A percentile compares a stretch with the other conserved stretches of the same genome.
Evolutionary conservation across 1,284 basidiomycete species (phyloP).

Genomic region (Ustilago hordei): DNA sequence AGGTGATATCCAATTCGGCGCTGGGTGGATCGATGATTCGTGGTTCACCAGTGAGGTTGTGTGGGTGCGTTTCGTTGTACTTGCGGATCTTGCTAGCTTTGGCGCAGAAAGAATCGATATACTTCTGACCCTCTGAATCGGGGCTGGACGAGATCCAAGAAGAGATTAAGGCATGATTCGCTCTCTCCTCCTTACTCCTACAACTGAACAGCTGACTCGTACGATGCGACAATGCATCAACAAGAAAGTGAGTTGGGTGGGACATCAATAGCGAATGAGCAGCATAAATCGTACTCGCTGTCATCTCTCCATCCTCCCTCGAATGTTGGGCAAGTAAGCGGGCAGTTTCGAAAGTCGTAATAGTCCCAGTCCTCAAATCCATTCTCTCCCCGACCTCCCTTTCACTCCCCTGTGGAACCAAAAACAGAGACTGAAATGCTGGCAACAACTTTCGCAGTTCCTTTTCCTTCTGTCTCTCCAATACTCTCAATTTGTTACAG

Average conservation of each 20-base stretch:
- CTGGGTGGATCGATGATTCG: slow-evolving; percentile 63
- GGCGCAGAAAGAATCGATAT: slow-evolving; percentile 68
- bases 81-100: slow-evolving; percentile 48
- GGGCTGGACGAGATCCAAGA: slow-evolving; percentile 72
- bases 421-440: slow-evolving; percentile 43
- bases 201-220: slow-evolving; percentile 77
- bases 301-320: slow-evolving; percentile 13
- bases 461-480: slow-evolving; percentile 42
- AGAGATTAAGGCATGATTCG: slow-evolving; percentile 74
- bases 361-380: slow-evolving; percentile 38
- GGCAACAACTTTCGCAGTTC: slow-evolving; percentile 45
- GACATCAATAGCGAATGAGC: slow-evolving; percentile 82
- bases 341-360: slow-evolving; percentile 46
- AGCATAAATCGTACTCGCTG: slow-evolving; percentile 73
- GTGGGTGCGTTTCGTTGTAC: slow-evolving; percentile 69
- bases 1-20: slow-evolving; percentile 64
- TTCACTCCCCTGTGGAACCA: slow-evolving; percentile 19
- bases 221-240: slow-evolving; percentile 75
- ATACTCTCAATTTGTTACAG: slow-evolving; percentile 39
- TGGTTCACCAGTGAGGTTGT: slow-evolving; percentile 76
- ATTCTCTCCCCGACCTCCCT: slow-evolving; percentile 17
- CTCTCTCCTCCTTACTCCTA: slow-evolving; percentile 77
- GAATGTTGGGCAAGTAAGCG: slow-evolving; percentile 17
- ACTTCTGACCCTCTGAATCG: slow-evolving; percentile 24
- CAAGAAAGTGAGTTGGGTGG: slow-evolving; percentile 76